phyloP scores from a whole-genome alignment of 768 basidiomycete genomes.

The Leucocoprinus sp. region DNA sequence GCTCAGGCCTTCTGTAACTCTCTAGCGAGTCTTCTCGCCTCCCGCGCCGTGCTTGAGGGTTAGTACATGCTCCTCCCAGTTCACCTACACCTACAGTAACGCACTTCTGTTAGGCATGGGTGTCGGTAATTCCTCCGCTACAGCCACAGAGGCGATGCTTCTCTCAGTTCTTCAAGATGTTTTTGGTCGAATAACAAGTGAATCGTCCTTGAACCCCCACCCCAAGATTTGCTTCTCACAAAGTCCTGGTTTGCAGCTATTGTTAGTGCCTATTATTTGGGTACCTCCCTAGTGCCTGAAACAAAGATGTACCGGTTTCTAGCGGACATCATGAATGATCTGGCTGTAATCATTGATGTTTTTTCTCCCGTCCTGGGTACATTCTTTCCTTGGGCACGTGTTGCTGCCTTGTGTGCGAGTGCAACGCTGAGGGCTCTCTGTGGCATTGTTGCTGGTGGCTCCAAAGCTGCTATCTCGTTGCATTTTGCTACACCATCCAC shows the following conservation, averaged over 20 bases:
- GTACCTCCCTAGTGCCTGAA: constrained; percentile 60
- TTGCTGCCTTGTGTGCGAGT: constrained; percentile 47
- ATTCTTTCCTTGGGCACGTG: constrained; percentile 34
- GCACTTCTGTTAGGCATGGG: constrained; percentile 67
- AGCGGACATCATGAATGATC: constrained; percentile 60
- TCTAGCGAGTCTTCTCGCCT: constrained; percentile 52
- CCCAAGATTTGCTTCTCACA: not conserved
- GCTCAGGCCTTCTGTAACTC: constrained; percentile 67
- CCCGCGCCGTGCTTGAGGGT: constrained; percentile 62
- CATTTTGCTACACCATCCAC: constrained; percentile 50
- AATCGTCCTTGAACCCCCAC: constrained; percentile 15
- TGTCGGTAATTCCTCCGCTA: constrained; percentile 60
- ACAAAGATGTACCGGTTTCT: constrained; percentile 62
- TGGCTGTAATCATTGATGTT: constrained; percentile 49
- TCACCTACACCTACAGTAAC: too few relatives aligned
- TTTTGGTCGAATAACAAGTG: constrained; percentile 57
- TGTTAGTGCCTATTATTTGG: constrained; percentile 49
- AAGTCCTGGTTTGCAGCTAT: constrained; percentile 38
- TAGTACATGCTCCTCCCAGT: too few relatives aligned
- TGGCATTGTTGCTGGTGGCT: constrained; percentile 57
- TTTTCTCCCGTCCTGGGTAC: constrained; percentile 47
- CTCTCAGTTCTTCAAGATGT: constrained; percentile 60
- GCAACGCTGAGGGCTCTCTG: constrained; percentile 53
- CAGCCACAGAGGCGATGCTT: constrained; percentile 57
- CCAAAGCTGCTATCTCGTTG: constrained; percentile 59